Evolutionary conservation across 1,139 yeast genomes (phyloP), one percentile per base, ranked within the genome.

Genomic region (Kurtzmaniella quercitrusa): DNA sequence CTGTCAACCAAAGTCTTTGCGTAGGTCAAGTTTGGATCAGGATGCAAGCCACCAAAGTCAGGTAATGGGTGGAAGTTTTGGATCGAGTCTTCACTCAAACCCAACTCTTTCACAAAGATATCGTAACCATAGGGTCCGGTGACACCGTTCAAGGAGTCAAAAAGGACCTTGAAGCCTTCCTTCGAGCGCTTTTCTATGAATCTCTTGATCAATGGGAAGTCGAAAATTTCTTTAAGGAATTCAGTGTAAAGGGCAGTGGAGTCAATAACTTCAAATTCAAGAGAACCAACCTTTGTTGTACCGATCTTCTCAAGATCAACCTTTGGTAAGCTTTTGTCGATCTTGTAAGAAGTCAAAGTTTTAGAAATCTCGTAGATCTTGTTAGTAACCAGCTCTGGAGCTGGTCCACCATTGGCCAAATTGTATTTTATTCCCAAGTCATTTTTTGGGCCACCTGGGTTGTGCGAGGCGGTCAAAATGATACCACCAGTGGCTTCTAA

Each of bases 401-500:
- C 98, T 34, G 98, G 98, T 2, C 97, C 98, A 50, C 98, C 98
- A 59, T 93, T 91, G 49, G 88, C 80, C 65, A 94, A 74, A 65
- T 93, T 93, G 73, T 93, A 93, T 71, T 93, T 93, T 71, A 93
- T 93, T 46, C 98, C 98, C 63, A 91, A 78, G 61, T 93, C 98
- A 50, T 88, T 82, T 32, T 76, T 68, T 47, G 97, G 97, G 5
- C 98, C 98, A 61, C 98, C 98, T n/a, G 98, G 98, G 66, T 93
- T 93, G 66, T 93, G 98, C 30, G 96, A 86, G 3, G 98, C 98
- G 17, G 98, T 93, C 58, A 93, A 74, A 50, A 94, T 88, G 63
- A 93, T 89, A 47, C 98, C 98, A 49, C 98, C 98, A 7, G 97
- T 91, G 48, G 88, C 87, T 44, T 74, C 61, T 52, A 71, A 78